A percentile compares a stretch with the other conserved stretches of the same genome.
Conservation (phyloP, 2,329 filamentous ascomycete genomes). For the Microsporum audouinii region DNA sequence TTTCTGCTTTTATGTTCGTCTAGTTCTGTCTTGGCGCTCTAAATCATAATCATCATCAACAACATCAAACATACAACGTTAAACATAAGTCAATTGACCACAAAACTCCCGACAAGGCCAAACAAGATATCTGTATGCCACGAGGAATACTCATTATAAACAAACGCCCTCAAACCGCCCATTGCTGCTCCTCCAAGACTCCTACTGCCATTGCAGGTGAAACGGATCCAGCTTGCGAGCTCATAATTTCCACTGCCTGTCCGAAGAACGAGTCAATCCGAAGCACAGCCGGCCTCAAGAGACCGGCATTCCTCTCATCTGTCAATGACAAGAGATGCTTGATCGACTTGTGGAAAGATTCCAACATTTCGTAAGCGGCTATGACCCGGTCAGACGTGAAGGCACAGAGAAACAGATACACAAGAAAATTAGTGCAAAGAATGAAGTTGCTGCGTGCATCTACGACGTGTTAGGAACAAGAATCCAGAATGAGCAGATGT, state of each 20-base stretch:
- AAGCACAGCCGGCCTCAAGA: not conserved
- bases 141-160: not conserved
- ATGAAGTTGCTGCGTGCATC: not conserved
- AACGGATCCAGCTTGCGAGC: not conserved
- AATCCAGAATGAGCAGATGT: not conserved
- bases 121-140: not conserved
- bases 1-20: not conserved
- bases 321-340: not conserved
- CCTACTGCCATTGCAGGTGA: not conserved
- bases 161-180: not conserved
- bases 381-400: not conserved
- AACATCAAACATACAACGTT: not conserved
- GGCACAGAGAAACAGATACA: not conserved
- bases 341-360: not conserved
- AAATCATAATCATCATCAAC: not conserved
- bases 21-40: not conserved
- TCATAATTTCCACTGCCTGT: slow-evolving; percentile 1
- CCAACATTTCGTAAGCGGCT: not conserved
- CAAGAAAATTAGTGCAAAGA: not conserved
- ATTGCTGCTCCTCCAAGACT: not conserved
- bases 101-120: not conserved
- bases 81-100: not conserved
- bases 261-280: not conserved
- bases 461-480: not conserved
- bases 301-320: not conserved